Evolutionary conservation across 352 stramenopile genomes (phyloP), one percentile per base, ranked within the genome.

Genomic region (Pythium aphanidermatum): DNA sequence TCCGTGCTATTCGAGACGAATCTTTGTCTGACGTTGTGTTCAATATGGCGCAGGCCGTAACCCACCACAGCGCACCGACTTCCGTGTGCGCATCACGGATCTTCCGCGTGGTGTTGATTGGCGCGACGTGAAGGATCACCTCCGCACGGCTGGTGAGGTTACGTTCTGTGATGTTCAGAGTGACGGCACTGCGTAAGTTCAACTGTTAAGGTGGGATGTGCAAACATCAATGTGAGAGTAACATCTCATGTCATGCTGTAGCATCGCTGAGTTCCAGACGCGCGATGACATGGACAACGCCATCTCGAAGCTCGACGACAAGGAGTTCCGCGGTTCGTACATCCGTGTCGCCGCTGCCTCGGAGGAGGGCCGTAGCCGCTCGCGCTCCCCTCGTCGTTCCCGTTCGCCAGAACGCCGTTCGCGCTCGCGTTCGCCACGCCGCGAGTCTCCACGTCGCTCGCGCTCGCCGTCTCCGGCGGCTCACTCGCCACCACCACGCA

Each of bases 111-210:
- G 77, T 41, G 70, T 78, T 20, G 79, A 92, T 62, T 93, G 82
- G 82, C 82, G 79, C 35, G 84, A 93, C 23, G 77, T 93, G 6
- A 93, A 93, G 75, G 79, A 92, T 58, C 88, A 88, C 51, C 55
- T 93, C 14, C 82, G 79, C 57, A 83, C 72, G 26, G 82, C 73
- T 47, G 82, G 82, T 36, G 82, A 93, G 51, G 82, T 93, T 13
- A 90, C 79, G 10, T 92, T 85, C 68, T 92, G 79, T 53, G 80
- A 93, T 51, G 74, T 93, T 12, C 71, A 92, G 60, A 65, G 60
- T 21, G 80, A 92, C 55, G 79, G 78, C 59, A 87, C 80, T 30
- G 82, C 79, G 82, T 92, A 78, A 50, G 80, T 83, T 16, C 2
- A 13, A 9, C 5, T n/a, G n/a, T n/a, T n/a, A n/a, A n/a, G n/a